Evolutionary conservation across 352 stramenopile species (phyloP).

Genomic region (Globisporangium iwayamae): DNA sequence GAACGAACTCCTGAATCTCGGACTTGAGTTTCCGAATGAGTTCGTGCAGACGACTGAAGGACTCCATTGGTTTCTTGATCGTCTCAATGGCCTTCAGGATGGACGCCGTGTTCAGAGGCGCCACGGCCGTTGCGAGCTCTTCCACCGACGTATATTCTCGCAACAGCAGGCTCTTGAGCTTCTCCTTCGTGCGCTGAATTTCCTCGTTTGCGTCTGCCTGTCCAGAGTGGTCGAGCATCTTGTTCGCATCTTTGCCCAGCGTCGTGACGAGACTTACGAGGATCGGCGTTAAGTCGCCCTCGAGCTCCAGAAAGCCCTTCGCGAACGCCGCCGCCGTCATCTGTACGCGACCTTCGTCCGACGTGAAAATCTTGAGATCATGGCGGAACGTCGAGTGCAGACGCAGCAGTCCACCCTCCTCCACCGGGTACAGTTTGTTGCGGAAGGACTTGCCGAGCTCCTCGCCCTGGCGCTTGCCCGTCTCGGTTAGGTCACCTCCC

Average conservation of each 20-base stretch:
- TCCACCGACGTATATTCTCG: constrained; percentile 67
- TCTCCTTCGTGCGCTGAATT: constrained; percentile 78
- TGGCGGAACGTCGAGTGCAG: constrained; percentile 99
- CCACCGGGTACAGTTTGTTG: constrained; percentile 85
- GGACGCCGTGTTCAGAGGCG: constrained; percentile 70
- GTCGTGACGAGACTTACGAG: constrained; percentile 95
- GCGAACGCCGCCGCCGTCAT: constrained; percentile 99
- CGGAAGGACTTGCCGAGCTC: constrained; percentile 92
- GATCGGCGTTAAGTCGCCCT: constrained; percentile 99
- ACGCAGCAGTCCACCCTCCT: constrained; percentile 93
- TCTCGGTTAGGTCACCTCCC: constrained; percentile 97
- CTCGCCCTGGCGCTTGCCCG: constrained; percentile 96
- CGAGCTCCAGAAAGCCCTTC: constrained; percentile 98
- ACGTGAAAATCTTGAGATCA: constrained; percentile 99
- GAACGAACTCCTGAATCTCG: constrained; percentile 72
- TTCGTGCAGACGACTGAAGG: constrained; percentile 64
- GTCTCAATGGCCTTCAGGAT: constrained; percentile 72
- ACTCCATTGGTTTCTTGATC: constrained; percentile 83
- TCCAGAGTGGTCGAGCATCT: constrained; percentile 98
- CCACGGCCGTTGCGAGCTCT: constrained; percentile 61
- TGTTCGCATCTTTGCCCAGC: constrained; percentile 85
- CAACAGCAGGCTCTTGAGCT: constrained; percentile 90
- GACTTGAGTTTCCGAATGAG: constrained; percentile 69
- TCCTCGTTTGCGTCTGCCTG: constrained; percentile 96
- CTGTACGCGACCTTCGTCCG: constrained; percentile 98